phyloP scores from a whole-genome alignment of 2,329 filamentous ascomycete genomes.

The Aspergillus calidoustus region DNA sequence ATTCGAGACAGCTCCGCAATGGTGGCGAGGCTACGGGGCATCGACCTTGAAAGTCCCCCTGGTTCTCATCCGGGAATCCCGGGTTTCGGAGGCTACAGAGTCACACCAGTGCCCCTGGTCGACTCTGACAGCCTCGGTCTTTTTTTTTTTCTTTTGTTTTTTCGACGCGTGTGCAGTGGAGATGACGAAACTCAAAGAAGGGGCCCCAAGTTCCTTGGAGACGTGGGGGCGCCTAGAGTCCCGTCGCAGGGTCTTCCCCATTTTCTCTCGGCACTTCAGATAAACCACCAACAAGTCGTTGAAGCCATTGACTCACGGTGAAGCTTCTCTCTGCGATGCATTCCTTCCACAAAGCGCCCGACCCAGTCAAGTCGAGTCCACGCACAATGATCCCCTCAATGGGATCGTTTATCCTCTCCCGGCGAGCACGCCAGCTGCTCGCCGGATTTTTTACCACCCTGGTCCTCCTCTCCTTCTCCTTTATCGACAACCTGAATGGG shows the following conservation, averaged over 20 bases:
- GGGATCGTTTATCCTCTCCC: not conserved
- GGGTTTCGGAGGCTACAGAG: not conserved
- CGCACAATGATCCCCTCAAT: not conserved
- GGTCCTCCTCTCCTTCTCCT: constrained; percentile 5
- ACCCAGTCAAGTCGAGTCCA: not conserved
- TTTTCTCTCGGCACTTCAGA: not conserved
- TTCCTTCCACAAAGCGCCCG: not conserved
- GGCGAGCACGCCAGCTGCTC: not conserved
- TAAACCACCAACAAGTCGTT: not conserved
- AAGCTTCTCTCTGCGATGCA: not conserved
- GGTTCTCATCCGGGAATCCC: not conserved
- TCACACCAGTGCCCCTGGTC: not conserved
- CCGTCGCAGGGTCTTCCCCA: not conserved
- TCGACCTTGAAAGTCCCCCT: too few species aligned
- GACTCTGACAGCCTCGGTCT: not conserved
- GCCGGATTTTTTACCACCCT: not conserved
- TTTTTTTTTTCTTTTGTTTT: too few species aligned
- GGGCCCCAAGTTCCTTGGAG: not conserved
- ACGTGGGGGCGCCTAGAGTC: not conserved
- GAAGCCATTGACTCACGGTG: not conserved
- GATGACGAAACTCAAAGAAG: not conserved
- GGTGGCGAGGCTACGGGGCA: too few species aligned
- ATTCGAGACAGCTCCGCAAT: not conserved
- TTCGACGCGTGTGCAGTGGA: not conserved
- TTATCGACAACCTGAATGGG: constrained; percentile 3